Conservation (phyloP, 1,284 basidiomycete species). For the Tranzscheliella williamsii region DNA sequence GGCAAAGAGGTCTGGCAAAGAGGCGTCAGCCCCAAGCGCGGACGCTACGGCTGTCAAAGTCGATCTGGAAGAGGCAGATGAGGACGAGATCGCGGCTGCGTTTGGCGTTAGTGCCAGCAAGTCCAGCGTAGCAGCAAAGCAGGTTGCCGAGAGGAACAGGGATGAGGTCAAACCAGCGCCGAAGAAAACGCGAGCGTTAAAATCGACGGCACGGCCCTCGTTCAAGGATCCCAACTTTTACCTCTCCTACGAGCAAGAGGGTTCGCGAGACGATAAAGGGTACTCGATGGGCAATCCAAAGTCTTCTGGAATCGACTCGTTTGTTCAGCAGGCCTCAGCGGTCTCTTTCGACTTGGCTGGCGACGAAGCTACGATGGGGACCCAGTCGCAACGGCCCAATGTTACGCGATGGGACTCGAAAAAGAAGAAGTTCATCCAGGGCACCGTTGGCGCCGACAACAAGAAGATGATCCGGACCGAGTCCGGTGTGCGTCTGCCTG, state of each 20-base stretch:
- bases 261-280: conserved; percentile 82
- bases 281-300: conserved; percentile 37
- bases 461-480: conserved; percentile 92
- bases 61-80: conserved; percentile 68
- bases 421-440: conserved; percentile 91
- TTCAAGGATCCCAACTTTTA: conserved; percentile 87
- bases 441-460: conserved; percentile 84
- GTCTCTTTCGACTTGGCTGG: conserved; percentile 81
- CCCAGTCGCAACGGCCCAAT: conserved; percentile 61
- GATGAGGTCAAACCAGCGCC: conserved; percentile 49
- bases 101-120: conserved; percentile 23
- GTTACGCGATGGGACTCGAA: conserved; percentile 88
- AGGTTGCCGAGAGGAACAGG: neutral
- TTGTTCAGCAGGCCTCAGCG: conserved; percentile 79
- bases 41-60: conserved; percentile 60
- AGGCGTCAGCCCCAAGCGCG: conserved; percentile 54
- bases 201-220: conserved; percentile 39
- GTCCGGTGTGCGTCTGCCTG: conserved; percentile 87
- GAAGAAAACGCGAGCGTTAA: conserved; percentile 9
- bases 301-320: conserved; percentile 74
- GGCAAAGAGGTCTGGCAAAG: conserved; percentile 23
- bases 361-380: conserved; percentile 66
- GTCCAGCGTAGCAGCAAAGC: neutral
- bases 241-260: conserved; percentile 86
- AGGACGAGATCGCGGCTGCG: conserved; percentile 35